Evolutionary conservation across 257 asterid genomes (phyloP).

Genomic region (Salvia miltiorrhiza): DNA sequence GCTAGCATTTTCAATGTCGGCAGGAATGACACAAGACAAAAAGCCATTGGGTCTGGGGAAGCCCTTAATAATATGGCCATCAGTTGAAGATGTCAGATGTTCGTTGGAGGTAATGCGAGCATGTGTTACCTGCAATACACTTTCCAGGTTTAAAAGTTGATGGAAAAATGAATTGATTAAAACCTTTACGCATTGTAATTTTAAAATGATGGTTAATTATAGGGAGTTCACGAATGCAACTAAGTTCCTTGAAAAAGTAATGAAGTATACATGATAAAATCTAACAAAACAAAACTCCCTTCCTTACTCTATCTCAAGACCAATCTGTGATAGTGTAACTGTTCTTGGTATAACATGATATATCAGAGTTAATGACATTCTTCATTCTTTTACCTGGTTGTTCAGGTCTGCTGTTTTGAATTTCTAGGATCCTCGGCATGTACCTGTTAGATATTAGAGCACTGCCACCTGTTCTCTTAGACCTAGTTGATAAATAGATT

Average conservation of each 20-base stretch:
- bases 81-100: slow-evolving; percentile 85
- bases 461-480: neutral
- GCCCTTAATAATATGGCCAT: slow-evolving; percentile 85
- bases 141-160: neutral
- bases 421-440: neutral
- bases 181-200: neutral
- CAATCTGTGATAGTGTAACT: neutral
- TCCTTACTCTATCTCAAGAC: neutral
- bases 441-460: neutral
- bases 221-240: neutral
- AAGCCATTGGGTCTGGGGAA: slow-evolving; percentile 81
- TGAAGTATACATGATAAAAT: neutral
- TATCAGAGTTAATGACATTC: neutral
- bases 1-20: slow-evolving; percentile 76
- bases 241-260: neutral
- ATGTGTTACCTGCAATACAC: neutral
- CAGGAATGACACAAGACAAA: slow-evolving; percentile 72
- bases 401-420: neutral
- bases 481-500: neutral
- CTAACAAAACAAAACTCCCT: neutral
- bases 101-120: slow-evolving; percentile 72
- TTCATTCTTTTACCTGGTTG: neutral
- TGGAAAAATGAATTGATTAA: neutral
- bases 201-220: neutral
- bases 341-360: neutral